Conservation (phyloP, 441 rosid species). For the Kokia cookei region DNA sequence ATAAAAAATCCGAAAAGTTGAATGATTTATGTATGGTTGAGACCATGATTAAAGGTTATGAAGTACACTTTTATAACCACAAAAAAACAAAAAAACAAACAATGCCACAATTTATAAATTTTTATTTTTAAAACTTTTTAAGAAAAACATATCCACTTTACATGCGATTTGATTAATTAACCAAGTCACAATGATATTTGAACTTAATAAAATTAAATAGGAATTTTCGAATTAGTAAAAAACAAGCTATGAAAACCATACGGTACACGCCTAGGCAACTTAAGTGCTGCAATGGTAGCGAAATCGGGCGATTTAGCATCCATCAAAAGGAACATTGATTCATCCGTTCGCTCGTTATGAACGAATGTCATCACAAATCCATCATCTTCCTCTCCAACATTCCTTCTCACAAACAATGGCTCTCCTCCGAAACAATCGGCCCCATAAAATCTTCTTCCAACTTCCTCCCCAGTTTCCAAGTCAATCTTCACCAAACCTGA, state of each 20-base stretch:
- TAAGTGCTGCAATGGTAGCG: conserved; percentile 18
- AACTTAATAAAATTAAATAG: too few species aligned
- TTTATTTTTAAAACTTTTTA: too few species aligned
- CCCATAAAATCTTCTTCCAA: conserved; percentile 24
- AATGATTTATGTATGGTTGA: too few species aligned
- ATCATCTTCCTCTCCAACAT: conserved; percentile 19
- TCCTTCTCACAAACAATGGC: conserved; percentile 29
- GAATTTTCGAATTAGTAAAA: neutral
- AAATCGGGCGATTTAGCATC: conserved; percentile 30
- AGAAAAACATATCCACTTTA: too few species aligned
- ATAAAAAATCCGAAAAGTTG: too few species aligned
- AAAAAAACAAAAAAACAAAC: too few species aligned
- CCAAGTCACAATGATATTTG: too few species aligned
- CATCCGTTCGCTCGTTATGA: conserved; percentile 24
- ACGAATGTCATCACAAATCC: conserved; percentile 26
- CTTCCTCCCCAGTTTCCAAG: conserved; percentile 16
- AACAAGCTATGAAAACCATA: conserved; percentile 34
- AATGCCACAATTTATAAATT: too few species aligned
- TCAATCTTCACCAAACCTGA: conserved; percentile 26
- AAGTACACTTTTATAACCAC: too few species aligned
- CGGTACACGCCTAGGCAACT: conserved; percentile 26
- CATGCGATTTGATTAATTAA: too few species aligned
- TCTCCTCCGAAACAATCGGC: conserved; percentile 35
- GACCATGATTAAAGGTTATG: too few species aligned
- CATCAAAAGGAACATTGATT: conserved; percentile 28